Evolutionary conservation across 73 alveolate species (phyloP).

Genomic region (Paramecium caudatum): DNA sequence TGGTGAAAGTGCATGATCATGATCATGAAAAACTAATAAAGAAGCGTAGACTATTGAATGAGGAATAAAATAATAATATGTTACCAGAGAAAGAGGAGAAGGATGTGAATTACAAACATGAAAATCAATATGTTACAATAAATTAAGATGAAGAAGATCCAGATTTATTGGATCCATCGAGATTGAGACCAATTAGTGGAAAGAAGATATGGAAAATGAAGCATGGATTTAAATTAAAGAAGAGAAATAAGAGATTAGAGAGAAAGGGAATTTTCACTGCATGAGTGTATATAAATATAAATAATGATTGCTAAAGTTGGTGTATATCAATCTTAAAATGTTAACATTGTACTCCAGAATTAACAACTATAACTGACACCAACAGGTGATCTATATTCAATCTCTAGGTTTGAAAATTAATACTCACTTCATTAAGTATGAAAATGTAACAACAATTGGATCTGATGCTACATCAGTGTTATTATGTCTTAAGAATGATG

Average conservation of each 20-base stretch:
- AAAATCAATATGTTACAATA: conserved; percentile 52
- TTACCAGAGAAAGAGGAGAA: conserved; percentile 51
- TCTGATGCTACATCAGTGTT: background rate
- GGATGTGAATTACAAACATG: conserved; percentile 3
- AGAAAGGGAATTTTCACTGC: conserved; percentile 75
- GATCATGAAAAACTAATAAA: conserved; percentile 11
- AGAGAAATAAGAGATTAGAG: conserved; percentile 73
- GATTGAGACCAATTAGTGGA: conserved; percentile 65
- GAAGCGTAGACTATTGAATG: conserved; percentile 42
- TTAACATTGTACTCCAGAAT: too few species aligned
- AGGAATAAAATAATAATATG: background rate
- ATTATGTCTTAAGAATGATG: background rate
- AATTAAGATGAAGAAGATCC: conserved; percentile 71
- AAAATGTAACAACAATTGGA: conserved; percentile 22
- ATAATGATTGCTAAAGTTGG: too few species aligned
- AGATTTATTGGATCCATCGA: conserved; percentile 64
- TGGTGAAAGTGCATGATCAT: conserved; percentile 28
- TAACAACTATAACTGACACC: background rate
- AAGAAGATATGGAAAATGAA: conserved; percentile 71
- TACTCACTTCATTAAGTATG: conserved; percentile 2
- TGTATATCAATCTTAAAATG: too few species aligned
- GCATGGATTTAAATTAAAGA: conserved; percentile 74
- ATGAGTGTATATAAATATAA: conserved; percentile 62
- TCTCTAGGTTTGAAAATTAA: background rate
- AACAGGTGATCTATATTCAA: background rate